phyloP scores from a whole-genome alignment of 1,284 basidiomycete genomes.

The Moesziomyces antarcticus region DNA sequence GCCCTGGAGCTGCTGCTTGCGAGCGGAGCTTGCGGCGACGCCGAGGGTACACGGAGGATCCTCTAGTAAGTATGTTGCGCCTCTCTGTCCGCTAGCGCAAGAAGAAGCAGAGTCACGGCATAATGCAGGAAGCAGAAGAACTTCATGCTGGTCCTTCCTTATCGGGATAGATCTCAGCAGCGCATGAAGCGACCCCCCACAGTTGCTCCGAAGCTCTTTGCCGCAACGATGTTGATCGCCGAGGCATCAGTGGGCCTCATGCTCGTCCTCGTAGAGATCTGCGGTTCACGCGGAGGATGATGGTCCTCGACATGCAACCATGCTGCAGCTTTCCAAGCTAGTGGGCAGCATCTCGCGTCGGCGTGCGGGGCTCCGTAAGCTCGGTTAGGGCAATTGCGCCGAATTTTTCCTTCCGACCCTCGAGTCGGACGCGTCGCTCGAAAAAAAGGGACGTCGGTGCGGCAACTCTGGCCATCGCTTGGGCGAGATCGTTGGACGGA shows the following conservation, averaged over 20 bases:
- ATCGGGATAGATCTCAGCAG: constrained; percentile 5
- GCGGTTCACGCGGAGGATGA: background rate
- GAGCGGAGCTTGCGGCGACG: too few species aligned
- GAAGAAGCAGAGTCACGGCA: background rate
- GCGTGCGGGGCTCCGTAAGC: background rate
- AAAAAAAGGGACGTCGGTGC: background rate
- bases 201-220: background rate
- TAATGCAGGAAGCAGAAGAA: background rate
- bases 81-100: background rate
- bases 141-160: constrained; percentile 5
- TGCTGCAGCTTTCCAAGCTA: background rate
- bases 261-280: background rate
- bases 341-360: background rate
- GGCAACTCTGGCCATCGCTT: too few species aligned
- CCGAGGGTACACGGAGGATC: too few species aligned
- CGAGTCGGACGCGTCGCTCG: background rate
- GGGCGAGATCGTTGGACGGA: background rate
- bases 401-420: background rate
- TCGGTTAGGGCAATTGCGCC: background rate
- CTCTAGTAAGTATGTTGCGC: background rate
- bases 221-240: background rate
- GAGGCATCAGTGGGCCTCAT: background rate
- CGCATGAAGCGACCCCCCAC: background rate
- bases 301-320: background rate
- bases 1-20: too few species aligned